A percentile compares a stretch with the other conserved stretches of the same genome.
These are phyloP conservation scores for Kappamyces sp. DNA, from an alignment of 192 early-diverging fungal species.

Conservation along the genomic window DNA sequence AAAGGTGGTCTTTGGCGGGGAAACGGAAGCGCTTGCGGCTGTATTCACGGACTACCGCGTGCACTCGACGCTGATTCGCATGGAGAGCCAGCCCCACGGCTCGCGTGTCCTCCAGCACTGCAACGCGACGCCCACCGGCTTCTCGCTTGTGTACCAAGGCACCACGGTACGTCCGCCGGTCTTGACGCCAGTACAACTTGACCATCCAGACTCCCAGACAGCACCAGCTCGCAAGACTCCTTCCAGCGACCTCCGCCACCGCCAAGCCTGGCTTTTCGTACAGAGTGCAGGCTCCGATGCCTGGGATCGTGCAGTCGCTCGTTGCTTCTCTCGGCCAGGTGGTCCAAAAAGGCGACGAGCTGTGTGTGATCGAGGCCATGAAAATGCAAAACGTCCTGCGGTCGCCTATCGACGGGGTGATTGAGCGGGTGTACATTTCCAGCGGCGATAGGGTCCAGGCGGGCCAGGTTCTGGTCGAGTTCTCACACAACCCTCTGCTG, in stretches of 20 bases:
- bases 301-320: slow-evolving; percentile 79
- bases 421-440: slow-evolving; percentile 71
- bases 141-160: too few species aligned
- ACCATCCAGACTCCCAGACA: slow-evolving; percentile 56
- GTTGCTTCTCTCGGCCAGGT: slow-evolving; percentile 74
- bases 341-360: slow-evolving; percentile 73
- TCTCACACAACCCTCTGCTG: too few species aligned
- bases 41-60: too few species aligned
- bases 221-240: slow-evolving; percentile 57
- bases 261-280: slow-evolving; percentile 64
- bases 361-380: slow-evolving; percentile 93
- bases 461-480: not conserved
- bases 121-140: too few species aligned
- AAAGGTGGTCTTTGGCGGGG: too few species aligned
- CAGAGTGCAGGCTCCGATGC: slow-evolving; percentile 83
- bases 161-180: too few species aligned
- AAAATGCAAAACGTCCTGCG: slow-evolving; percentile 95
- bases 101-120: too few species aligned
- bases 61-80: too few species aligned
- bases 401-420: slow-evolving; percentile 66
- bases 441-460: slow-evolving; percentile 59
- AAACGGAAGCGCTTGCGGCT: too few species aligned
- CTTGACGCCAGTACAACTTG: too few species aligned
- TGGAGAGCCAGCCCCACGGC: too few species aligned
- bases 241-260: slow-evolving; percentile 56